Evolutionary conservation across 306 rosid species (phyloP), one percentile per base, ranked within the genome.

Genomic region (Glycine soja): DNA sequence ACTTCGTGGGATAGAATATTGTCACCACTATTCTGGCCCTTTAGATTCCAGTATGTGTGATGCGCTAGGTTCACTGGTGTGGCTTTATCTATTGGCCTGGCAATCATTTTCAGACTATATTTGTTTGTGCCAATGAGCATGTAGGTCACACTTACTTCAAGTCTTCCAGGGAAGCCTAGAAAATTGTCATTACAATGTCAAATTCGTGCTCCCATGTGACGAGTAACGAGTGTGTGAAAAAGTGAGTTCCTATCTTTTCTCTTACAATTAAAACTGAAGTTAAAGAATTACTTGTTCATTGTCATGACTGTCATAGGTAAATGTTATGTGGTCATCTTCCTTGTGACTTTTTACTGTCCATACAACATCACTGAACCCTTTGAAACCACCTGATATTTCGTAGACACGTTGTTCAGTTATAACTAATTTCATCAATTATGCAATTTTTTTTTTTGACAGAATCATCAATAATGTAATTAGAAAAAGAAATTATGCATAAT

Each of bases 41-140:
- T 62, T 1, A 91, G 69, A 13, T 91, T 91, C 95, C 93, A 89
- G 85, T 88, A 81, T 1, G 90, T 19, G 34, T 86, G 93, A 9
- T 91, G 93, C 1, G 91, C 91, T 7, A 86, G 57, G 59, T 91
- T 91, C 47, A 89, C 90, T 14, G 90, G 92, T 5, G 92, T 89
- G 69, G 89, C 72, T 65, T 91, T 76, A 80, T 88, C 86, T 1
- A 68, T 45, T 34, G 95, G 36, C 30, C 52, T 59, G 1, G 91
- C 91, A 43, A 18, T 68, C 90, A 89, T 87, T 73, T 66, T 85
- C 15, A 91, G 87, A 0, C 40, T 81, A 10, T 80, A 64, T 69
- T 69, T 79, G 82, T 91, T 74, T 6, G 65, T 34, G 4, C 57
- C 86, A 36, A 86, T 19, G 8, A 91, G 7, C 84, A 79, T 24